These are phyloP conservation scores for Teunomyces tritomae DNA, from an alignment of 805 yeast species.

Conservation along the genomic window DNA sequence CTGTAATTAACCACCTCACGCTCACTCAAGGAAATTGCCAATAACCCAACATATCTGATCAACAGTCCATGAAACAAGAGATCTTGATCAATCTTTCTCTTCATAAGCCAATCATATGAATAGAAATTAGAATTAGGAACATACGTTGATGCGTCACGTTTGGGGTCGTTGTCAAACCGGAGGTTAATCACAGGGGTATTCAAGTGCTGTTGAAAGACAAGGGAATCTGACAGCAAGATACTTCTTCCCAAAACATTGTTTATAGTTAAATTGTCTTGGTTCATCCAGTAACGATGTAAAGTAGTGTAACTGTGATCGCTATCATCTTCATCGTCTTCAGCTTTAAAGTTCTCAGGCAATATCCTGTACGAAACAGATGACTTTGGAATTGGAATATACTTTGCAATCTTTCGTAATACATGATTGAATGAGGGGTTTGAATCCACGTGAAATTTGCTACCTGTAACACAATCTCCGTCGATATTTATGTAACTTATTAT, in stretches of 20 bases:
- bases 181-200: slow-evolving; percentile 32
- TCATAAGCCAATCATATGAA: slow-evolving; percentile 29
- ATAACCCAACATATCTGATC: slow-evolving; percentile 35
- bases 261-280: slow-evolving; percentile 30
- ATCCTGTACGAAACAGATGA: slow-evolving; percentile 17
- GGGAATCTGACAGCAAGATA: slow-evolving; percentile 22
- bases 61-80: slow-evolving; percentile 33
- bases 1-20: slow-evolving; percentile 36
- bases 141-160: slow-evolving; percentile 25
- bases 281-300: slow-evolving; percentile 32
- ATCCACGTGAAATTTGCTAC: slow-evolving; percentile 33
- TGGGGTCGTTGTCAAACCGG: slow-evolving; percentile 29
- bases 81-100: slow-evolving; percentile 24
- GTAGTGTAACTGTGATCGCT: slow-evolving; percentile 21
- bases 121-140: slow-evolving; percentile 36
- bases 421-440: slow-evolving; percentile 36
- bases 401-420: slow-evolving; percentile 25
- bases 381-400: slow-evolving; percentile 31
- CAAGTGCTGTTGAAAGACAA: slow-evolving; percentile 30
- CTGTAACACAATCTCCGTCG: slow-evolving; percentile 38
- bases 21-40: slow-evolving; percentile 35
- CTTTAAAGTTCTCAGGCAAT: slow-evolving; percentile 12
- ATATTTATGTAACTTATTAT: slow-evolving; percentile 37
- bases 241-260: slow-evolving; percentile 30
- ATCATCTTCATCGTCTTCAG: slow-evolving; percentile 9